Base-by-base conservation (phyloP, 116 monocot species). In the Dioscorea cayenensis region DNA sequence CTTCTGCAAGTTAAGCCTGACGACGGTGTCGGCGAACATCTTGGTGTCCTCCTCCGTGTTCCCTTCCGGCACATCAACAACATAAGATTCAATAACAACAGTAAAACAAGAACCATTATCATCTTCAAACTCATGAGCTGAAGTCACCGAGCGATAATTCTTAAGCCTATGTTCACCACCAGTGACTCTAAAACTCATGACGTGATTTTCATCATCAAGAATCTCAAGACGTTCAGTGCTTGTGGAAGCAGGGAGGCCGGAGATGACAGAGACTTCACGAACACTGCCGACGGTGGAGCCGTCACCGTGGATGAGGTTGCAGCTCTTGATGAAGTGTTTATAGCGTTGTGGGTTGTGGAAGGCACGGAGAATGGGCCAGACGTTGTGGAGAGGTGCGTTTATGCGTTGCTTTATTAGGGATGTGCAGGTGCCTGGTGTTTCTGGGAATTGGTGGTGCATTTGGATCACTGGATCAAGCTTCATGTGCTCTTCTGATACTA, bases 261-360 rank as follows among this genome's bases (percentile, higher is more conserved):
- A 87, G 69, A 87, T 78, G 55, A 91, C 84, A 67, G 75, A 76
- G 6, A 91, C 65, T 65, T 87, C 84, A 13, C 87, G 77, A 36
- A 87, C 59, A 68, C 87, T 80, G 16, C 90, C 84, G 2, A 80
- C 75, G 14, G 38, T 35, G 75, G 72, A 71, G 14, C 71, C 81
- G 19, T 65, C 73, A 16, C 66, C 74, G 27, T 69, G 35, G 37
- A 59, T 71, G 49, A 88, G 21, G 14, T 67, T 16, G 73, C 84
- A 87, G 72, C 76, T 81, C 14, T 70, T 78, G 80, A 85, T 85
- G 83, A 89, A 89, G 83, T 89, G 85, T 70, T 89, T 89, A 80
- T 89, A 89, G 28, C 85, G 79, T 73, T 89, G 78, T 36, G 89
- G 89, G 25, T 67, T 67, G 65, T 32, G 80, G 82, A 89, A 89